A percentile compares a stretch with the other conserved stretches of the same genome.
Conservation (phyloP, 2,329 filamentous ascomycete genomes). For the Hypomyces perniciosus region DNA sequence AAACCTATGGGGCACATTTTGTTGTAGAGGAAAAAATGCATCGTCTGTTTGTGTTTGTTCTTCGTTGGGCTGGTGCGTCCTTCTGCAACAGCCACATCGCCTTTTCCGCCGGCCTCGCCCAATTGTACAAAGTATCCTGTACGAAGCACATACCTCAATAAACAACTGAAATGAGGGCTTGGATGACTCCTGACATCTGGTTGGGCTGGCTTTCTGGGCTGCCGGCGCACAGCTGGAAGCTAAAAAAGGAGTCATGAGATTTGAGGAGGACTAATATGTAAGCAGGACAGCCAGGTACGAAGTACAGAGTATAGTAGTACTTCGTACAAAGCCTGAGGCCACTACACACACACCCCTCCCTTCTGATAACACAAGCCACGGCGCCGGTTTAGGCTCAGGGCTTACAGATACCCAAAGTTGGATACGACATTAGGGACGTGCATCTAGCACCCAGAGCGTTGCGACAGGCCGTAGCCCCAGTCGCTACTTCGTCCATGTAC, state of each 20-base stretch:
- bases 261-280: background rate
- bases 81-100: too few species aligned
- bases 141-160: too few species aligned
- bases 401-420: slow-evolving; percentile 1
- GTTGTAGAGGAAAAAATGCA: too few species aligned
- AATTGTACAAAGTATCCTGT: too few species aligned
- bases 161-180: too few species aligned
- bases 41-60: too few species aligned
- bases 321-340: background rate
- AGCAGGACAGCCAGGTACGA: slow-evolving; percentile 6
- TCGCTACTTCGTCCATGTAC: slow-evolving; percentile 8
- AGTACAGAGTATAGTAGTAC: background rate
- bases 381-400: slow-evolving; percentile 5
- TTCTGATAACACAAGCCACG: background rate
- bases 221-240: background rate
- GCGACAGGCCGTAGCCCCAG: slow-evolving; percentile 6
- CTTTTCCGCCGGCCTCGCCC: too few species aligned
- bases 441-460: slow-evolving; percentile 7
- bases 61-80: too few species aligned
- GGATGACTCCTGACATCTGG: background rate
- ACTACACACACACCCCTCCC: slow-evolving; percentile 6
- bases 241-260: slow-evolving; percentile 1
- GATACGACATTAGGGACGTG: slow-evolving; percentile 2
- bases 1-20: too few species aligned
- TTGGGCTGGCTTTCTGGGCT: background rate